These are phyloP conservation scores for Geotrichum macrosporum DNA, from an alignment of 1,139 yeast species.

Conservation along the genomic window DNA sequence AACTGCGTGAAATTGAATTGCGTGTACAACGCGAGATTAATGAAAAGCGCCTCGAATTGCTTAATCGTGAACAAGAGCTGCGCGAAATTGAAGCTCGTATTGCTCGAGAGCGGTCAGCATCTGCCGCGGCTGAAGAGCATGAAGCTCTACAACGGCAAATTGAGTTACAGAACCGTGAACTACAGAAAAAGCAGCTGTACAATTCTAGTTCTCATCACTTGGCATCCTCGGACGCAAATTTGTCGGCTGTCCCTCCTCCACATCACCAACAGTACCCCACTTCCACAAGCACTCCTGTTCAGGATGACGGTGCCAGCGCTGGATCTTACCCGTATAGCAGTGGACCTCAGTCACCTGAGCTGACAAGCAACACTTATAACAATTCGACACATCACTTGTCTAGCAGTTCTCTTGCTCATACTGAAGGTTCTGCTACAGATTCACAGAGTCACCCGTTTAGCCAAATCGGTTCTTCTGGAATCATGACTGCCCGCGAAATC, in stretches of 20 bases:
- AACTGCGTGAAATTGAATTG: slow-evolving; percentile 40
- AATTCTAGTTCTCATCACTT: neutral
- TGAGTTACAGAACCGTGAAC: slow-evolving; percentile 13
- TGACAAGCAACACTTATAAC: neutral
- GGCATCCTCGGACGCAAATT: neutral
- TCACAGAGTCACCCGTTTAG: slow-evolving; percentile 6
- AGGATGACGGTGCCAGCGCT: too few species aligned
- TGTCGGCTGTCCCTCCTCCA: neutral
- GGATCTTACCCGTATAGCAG: too few species aligned
- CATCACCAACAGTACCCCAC: neutral
- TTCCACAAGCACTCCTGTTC: neutral
- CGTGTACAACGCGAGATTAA: slow-evolving; percentile 87
- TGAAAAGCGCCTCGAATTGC: slow-evolving; percentile 74
- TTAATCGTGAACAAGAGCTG: slow-evolving; percentile 84
- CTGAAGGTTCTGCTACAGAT: neutral
- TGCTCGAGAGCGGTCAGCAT: slow-evolving; percentile 35
- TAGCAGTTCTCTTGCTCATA: neutral
- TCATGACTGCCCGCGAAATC: slow-evolving; percentile 8
- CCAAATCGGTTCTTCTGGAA: slow-evolving; percentile 4
- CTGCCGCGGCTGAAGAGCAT: slow-evolving; percentile 13
- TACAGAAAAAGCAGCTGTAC: slow-evolving; percentile 33
- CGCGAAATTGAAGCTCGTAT: slow-evolving; percentile 75
- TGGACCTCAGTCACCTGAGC: neutral
- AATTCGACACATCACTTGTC: slow-evolving; percentile 1
- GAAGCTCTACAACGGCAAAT: slow-evolving; percentile 17